Percentiles rank a stretch among this genome's conserved stretches.
phyloP scores from a whole-genome alignment of 495 filamentous ascomycete species.

The Aspergillus nidulans region DNA sequence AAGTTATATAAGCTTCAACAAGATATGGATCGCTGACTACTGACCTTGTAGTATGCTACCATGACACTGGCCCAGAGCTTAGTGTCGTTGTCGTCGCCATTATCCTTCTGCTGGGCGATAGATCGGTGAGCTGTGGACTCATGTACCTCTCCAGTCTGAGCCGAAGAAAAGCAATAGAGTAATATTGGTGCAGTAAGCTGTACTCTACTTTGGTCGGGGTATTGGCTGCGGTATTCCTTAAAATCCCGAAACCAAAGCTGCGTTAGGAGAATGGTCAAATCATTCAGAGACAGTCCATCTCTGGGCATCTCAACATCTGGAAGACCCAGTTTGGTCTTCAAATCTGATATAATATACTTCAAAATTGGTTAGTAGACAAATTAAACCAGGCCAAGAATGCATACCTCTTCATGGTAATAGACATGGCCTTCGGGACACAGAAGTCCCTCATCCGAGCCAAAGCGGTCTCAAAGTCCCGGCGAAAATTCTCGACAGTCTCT shows the following conservation, averaged over 20 bases:
- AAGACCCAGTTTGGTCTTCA: background rate
- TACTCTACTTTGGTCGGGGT: background rate
- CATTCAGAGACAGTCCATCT: background rate
- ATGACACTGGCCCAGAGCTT: background rate
- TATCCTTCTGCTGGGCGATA: background rate
- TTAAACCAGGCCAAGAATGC: background rate
- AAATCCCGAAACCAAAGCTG: constrained; percentile 5
- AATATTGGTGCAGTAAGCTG: background rate
- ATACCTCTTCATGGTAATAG: background rate
- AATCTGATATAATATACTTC: background rate
- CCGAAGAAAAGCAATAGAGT: constrained; percentile 14
- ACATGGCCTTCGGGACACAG: background rate
- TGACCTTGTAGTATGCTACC: constrained; percentile 4
- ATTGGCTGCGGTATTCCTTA: background rate
- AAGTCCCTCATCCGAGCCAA: background rate
- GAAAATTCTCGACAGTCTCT: background rate
- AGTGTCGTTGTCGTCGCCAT: too few relatives aligned
- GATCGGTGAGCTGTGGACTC: constrained; percentile 7
- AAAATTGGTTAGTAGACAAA: too few relatives aligned
- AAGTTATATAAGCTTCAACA: background rate
- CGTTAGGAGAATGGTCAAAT: background rate
- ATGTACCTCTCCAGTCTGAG: constrained; percentile 8
- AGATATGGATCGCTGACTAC: background rate
- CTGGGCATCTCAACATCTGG: background rate
- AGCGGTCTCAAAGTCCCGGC: background rate